Evolutionary conservation across 1,139 yeast species (phyloP), one percentile per base, ranked within the genome.

Genomic region (Suhomyces bokatorum): DNA sequence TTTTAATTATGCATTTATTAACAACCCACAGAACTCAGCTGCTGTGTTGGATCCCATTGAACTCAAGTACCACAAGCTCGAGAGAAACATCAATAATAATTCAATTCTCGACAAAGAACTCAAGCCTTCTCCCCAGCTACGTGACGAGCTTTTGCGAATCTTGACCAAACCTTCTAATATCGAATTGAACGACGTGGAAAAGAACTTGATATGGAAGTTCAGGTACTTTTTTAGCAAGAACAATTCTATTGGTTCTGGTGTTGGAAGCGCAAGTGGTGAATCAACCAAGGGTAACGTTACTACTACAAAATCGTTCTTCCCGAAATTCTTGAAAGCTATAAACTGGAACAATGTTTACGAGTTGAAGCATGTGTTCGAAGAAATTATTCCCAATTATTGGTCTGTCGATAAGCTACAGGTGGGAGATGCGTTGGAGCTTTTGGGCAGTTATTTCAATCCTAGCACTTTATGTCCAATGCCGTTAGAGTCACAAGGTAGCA

Each of bases 121-220:
- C 43, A 90, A 91, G 57, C 99, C 99, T 0, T 85, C 95, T 15
- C 87, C 97, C 2, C 86, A 84, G 55, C 73, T 85, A 33, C 73
- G 97, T 52, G 93, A 86, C 53, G 86, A 87, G 52, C 71, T 93
- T 43, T 72, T 81, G 48, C 74, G 67, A 43, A 87, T 91, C 4
- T 70, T 91, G 42, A 73, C 75, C 30, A 88, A 84, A 54, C 93
- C 97, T 1, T 90, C 97, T 2, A 93, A 89, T 36, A 85, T 87
- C 40, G 89, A 84, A 55, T 70, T 93, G 39, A 77, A 84, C 6
- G 91, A 87, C 43, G 83, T 86, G 58, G 98, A 93, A 54, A 90
- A 87, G 69, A 90, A 90, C 53, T 67, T 90, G 56, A 77, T 95
- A 14, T 93, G 98, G 98, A 87, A 87, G 63, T 93, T 87, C 63